These are phyloP conservation scores for Chaetomium strumarium DNA, from an alignment of 2,329 filamentous ascomycete genomes.

Conservation along the genomic window DNA sequence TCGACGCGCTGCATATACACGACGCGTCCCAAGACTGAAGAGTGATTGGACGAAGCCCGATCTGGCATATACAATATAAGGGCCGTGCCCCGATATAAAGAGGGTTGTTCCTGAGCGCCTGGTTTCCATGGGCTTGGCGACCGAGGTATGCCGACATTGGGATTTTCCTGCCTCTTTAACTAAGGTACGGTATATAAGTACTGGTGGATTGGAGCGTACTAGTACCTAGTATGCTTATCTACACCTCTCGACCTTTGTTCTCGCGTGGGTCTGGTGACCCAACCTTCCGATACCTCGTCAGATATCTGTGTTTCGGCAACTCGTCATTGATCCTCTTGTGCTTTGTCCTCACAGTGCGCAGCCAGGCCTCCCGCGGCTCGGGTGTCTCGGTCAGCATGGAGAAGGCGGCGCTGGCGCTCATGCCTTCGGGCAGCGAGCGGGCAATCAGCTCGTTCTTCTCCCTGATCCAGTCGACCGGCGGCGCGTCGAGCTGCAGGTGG, in stretches of 20 bases:
- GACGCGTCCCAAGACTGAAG: no score
- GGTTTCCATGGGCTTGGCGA: no score
- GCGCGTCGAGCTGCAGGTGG: neutral
- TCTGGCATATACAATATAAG: no score
- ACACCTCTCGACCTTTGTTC: neutral
- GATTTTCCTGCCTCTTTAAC: no score
- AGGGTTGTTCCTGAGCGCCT: no score
- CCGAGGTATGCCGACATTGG: no score
- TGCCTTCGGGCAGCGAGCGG: neutral
- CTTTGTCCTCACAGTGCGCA: neutral
- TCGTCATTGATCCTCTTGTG: neutral
- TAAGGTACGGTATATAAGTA: no score
- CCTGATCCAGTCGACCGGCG: neutral
- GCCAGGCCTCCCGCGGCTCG: neutral
- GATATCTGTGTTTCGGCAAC: neutral
- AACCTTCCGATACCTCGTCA: neutral
- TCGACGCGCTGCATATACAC: no score
- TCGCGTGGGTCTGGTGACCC: neutral
- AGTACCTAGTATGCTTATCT: neutral
- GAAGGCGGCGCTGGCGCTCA: neutral
- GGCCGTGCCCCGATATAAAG: no score
- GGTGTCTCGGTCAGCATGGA: neutral
- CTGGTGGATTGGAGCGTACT: no score
- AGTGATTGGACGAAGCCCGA: no score
- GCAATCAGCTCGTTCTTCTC: neutral